Evolutionary conservation across 306 rosid species (phyloP).

Genomic region (Trifolium fragiferum): DNA sequence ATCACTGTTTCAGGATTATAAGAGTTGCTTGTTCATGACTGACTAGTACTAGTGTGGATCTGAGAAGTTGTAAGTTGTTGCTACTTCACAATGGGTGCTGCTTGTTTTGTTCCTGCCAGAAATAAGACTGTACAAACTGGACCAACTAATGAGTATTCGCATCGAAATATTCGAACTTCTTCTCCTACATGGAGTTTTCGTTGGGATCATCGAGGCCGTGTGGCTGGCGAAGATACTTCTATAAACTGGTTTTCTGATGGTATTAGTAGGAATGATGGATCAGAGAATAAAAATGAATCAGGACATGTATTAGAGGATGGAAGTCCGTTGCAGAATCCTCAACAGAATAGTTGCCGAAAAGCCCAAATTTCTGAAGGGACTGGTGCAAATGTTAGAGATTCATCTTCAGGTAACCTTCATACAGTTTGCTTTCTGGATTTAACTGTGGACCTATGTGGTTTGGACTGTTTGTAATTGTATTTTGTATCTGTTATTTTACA

Average conservation of each 20-base stretch:
- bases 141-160: constrained; percentile 41
- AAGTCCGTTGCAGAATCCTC: constrained; percentile 47
- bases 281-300: constrained; percentile 56
- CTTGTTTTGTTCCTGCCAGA: constrained; percentile 58
- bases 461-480: constrained; percentile 14
- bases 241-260: constrained; percentile 59
- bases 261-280: constrained; percentile 45
- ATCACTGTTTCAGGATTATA: constrained; percentile 32
- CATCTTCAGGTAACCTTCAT: constrained; percentile 46
- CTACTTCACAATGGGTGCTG: constrained; percentile 52
- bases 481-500: constrained; percentile 1
- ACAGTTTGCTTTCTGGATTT: constrained; percentile 12
- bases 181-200: constrained; percentile 63
- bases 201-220: constrained; percentile 62
- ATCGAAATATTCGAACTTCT: constrained; percentile 44
- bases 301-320: constrained; percentile 51
- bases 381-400: constrained; percentile 37
- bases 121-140: constrained; percentile 53
- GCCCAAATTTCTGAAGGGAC: constrained; percentile 46
- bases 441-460: not conserved
- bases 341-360: constrained; percentile 39
- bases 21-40: constrained; percentile 3
- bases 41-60: constrained; percentile 11
- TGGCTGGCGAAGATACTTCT: constrained; percentile 62
- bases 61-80: constrained; percentile 28